Conservation (phyloP, 441 rosid species). For the Macaranga tanarius region DNA sequence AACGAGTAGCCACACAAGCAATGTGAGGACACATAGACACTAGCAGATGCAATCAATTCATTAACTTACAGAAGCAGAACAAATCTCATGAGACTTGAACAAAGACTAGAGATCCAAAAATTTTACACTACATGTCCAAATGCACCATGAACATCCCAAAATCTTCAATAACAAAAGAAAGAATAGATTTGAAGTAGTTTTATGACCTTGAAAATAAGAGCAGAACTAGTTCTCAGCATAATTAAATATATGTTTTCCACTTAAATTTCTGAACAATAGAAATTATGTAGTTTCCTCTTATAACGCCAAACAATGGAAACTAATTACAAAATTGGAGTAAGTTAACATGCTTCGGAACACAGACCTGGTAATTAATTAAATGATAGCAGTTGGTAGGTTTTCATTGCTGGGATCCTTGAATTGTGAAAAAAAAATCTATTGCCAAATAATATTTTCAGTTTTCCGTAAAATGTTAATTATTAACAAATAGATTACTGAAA, state of each 20-base stretch:
- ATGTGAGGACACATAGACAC: neutral
- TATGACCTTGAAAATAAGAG: neutral
- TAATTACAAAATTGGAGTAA: slow-evolving; percentile 2
- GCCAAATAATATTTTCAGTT: neutral
- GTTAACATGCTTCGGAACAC: neutral
- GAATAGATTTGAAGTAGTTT: neutral
- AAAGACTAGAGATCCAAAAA: neutral
- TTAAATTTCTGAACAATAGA: neutral
- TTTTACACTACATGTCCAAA: neutral
- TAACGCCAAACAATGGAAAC: neutral
- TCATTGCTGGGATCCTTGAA: neutral
- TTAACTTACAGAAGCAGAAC: neutral
- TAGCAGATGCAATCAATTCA: neutral
- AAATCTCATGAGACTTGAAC: neutral
- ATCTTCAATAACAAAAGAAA: neutral
- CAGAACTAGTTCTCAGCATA: neutral
- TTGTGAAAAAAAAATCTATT: neutral
- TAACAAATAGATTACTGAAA: neutral
- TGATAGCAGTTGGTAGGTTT: neutral
- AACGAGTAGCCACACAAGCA: neutral
- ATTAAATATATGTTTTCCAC: neutral
- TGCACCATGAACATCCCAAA: neutral
- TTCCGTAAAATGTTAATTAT: neutral
- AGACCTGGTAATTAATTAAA: neutral
- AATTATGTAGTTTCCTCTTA: neutral